These are phyloP conservation scores for Erigeron philadelphicus DNA, from an alignment of 140 eudicot genomes.

Conservation along the genomic window DNA sequence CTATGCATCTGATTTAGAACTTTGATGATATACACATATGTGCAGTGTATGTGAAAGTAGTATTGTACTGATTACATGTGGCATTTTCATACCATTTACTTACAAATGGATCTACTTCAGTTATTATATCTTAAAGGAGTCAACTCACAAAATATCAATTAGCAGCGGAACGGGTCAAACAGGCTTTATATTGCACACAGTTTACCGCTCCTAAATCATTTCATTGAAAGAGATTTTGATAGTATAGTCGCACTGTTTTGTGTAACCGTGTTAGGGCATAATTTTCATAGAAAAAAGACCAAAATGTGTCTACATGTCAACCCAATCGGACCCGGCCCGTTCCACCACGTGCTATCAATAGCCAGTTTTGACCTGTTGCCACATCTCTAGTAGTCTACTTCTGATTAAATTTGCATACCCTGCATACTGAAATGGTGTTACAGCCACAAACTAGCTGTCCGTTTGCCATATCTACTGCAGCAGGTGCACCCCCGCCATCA, in stretches of 20 bases:
- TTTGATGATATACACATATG: background rate
- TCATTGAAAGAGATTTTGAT: no score
- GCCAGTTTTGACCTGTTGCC: background rate
- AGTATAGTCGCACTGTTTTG: background rate
- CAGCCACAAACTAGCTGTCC: conserved; percentile 91
- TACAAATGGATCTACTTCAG: background rate
- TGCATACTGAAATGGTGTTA: conserved; percentile 51
- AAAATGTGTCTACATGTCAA: background rate
- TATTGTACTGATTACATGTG: background rate
- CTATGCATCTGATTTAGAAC: background rate
- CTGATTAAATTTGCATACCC: conserved; percentile 31
- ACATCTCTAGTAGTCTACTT: background rate
- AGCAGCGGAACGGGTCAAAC: background rate
- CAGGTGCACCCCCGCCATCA: conserved; percentile 86
- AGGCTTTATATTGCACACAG: background rate
- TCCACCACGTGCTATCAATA: background rate
- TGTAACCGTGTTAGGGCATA: background rate
- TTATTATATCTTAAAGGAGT: background rate
- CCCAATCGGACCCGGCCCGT: background rate
- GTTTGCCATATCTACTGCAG: conserved; percentile 82
- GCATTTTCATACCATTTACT: background rate
- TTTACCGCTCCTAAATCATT: background rate
- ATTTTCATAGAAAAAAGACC: background rate
- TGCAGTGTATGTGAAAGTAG: background rate
- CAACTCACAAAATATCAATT: background rate